A percentile compares a stretch with the other conserved stretches of the same genome.
Evolutionary conservation across 257 asterid genomes (phyloP).

Genomic region (Solanum pimpinellifolium): DNA sequence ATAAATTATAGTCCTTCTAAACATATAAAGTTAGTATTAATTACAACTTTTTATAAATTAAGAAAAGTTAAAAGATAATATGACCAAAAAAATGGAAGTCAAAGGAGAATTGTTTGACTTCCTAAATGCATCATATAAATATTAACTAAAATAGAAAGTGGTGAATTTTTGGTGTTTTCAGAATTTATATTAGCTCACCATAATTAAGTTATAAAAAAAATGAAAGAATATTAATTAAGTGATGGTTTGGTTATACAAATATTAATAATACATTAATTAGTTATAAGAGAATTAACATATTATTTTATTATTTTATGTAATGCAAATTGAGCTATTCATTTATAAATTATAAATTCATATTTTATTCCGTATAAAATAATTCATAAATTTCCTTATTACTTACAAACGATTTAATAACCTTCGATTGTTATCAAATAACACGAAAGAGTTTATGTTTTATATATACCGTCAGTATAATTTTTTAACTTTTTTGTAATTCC

Average conservation of each 20-base stretch:
- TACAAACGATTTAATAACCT: no score
- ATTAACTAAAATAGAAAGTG: no score
- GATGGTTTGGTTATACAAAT: no score
- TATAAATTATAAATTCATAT: no score
- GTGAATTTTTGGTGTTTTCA: no score
- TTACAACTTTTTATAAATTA: background rate
- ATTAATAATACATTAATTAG: no score
- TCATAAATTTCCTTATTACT: no score
- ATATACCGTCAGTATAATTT: background rate
- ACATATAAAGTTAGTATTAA: background rate
- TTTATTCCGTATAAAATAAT: no score
- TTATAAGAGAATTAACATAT: no score
- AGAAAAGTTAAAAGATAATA: background rate
- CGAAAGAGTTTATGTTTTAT: background rate
- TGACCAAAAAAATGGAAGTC: background rate
- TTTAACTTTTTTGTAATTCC: background rate
- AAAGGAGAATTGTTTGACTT: background rate
- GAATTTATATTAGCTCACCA: background rate
- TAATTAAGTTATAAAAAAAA: background rate
- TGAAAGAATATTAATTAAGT: background rate
- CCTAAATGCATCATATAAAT: background rate
- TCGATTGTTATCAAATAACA: rapidly evolving
- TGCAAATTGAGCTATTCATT: no score
- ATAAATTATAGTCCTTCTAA: background rate
- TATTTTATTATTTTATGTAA: no score